These are phyloP conservation scores for Clonostachys rhizophaga DNA, from an alignment of 2,329 filamentous ascomycete species.

Conservation along the genomic window DNA sequence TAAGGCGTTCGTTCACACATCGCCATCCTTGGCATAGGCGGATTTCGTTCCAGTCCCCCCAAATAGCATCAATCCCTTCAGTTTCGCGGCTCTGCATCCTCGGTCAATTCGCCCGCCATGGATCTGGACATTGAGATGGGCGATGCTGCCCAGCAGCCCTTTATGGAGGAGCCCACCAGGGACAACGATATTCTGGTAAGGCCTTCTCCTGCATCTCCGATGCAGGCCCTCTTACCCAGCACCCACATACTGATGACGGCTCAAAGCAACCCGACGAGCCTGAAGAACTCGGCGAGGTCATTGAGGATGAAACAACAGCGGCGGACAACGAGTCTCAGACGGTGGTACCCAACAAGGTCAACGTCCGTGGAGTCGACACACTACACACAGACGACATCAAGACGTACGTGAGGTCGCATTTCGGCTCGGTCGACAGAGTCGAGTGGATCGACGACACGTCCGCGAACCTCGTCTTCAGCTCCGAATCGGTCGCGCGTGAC, in stretches of 20 bases:
- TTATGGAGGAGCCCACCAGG: constrained; percentile 13
- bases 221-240: neutral
- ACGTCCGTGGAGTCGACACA: constrained; percentile 78
- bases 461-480: constrained; percentile 76
- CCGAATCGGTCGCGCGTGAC: constrained; percentile 43
- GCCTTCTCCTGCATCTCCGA: neutral
- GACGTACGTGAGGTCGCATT: constrained; percentile 68
- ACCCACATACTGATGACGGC: neutral
- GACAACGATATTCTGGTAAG: constrained; percentile 31
- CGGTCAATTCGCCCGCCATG: constrained; percentile 36
- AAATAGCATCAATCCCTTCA: neutral
- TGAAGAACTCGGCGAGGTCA: constrained; percentile 29
- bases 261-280: constrained; percentile 25
- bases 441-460: constrained; percentile 97
- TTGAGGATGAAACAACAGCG: neutral
- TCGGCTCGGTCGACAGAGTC: constrained; percentile 54
- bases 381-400: constrained; percentile 78
- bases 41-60: neutral
- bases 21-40: neutral
- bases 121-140: constrained; percentile 72
- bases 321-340: constrained; percentile 22
- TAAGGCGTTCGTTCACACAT: no score
- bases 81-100: neutral
- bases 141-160: constrained; percentile 37
- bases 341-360: constrained; percentile 56